These are phyloP conservation scores for Diaporthe sp. DNA, from an alignment of 2,329 filamentous ascomycete genomes.

Conservation along the genomic window DNA sequence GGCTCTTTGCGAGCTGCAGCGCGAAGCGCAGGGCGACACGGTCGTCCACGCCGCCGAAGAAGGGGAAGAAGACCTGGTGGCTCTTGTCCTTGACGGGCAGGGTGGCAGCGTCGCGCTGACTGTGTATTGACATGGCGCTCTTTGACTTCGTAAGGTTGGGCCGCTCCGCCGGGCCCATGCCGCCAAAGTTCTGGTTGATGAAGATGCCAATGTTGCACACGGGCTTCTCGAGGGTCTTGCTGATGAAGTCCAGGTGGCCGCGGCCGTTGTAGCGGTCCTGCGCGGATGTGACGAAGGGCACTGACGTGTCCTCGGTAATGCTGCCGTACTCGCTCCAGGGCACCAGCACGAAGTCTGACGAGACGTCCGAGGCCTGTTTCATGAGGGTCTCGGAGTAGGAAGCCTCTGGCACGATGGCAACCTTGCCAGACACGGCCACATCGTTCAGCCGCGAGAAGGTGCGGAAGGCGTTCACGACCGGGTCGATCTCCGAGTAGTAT, in stretches of 20 bases:
- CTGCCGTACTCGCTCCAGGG: slow-evolving; percentile 91
- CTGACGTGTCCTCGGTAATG: slow-evolving; percentile 74
- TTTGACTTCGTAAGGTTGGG: slow-evolving; percentile 60
- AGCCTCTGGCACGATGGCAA: slow-evolving; percentile 82
- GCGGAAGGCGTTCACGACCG: slow-evolving; percentile 91
- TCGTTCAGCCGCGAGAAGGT: slow-evolving; percentile 89
- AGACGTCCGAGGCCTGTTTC: slow-evolving; percentile 77
- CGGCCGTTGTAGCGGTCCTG: slow-evolving; percentile 73
- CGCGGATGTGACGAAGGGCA: slow-evolving; percentile 56
- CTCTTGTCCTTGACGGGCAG: slow-evolving; percentile 75
- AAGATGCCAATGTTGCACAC: slow-evolving; percentile 82
- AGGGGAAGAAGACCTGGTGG: slow-evolving; percentile 90
- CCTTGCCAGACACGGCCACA: slow-evolving; percentile 84
- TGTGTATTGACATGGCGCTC: slow-evolving; percentile 72
- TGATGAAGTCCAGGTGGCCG: slow-evolving; percentile 81
- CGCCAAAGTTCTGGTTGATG: slow-evolving; percentile 74
- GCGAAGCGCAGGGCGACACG: slow-evolving; percentile 83
- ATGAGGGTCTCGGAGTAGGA: slow-evolving; percentile 85
- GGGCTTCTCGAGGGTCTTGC: slow-evolving; percentile 72
- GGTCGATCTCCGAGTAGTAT: slow-evolving; percentile 75
- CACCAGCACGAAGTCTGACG: slow-evolving; percentile 82
- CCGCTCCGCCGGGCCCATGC: slow-evolving; percentile 52
- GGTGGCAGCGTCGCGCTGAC: slow-evolving; percentile 63
- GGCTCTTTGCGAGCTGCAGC: slow-evolving; percentile 85
- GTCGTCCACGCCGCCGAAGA: slow-evolving; percentile 88